phyloP scores from a whole-genome alignment of 305 asterid species.

The Fraxinus albicans region DNA sequence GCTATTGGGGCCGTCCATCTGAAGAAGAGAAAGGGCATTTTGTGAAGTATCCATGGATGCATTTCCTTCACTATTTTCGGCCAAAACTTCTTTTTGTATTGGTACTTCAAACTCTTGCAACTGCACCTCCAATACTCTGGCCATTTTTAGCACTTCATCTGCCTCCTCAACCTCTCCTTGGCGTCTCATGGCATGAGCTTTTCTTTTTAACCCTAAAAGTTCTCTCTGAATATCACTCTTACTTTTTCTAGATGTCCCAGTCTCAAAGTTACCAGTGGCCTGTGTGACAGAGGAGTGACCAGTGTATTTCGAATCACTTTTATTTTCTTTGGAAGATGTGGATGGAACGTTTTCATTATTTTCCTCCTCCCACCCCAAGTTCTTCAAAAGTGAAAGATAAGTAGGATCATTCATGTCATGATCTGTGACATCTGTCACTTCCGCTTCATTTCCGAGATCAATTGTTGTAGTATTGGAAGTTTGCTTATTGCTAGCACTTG shows the following conservation, averaged over 20 bases:
- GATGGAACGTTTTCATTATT: slow-evolving; percentile 31
- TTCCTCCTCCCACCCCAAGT: slow-evolving; percentile 89
- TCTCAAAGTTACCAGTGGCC: slow-evolving; percentile 23
- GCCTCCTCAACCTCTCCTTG: slow-evolving; percentile 81
- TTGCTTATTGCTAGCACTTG: slow-evolving; percentile 30
- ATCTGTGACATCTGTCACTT: slow-evolving; percentile 62
- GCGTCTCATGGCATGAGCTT: slow-evolving; percentile 75
- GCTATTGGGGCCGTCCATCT: slow-evolving; percentile 25
- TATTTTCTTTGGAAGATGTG: slow-evolving; percentile 27
- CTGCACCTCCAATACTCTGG: slow-evolving; percentile 58
- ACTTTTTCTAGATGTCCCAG: slow-evolving; percentile 47
- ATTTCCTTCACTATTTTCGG: slow-evolving; percentile 28
- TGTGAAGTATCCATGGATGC: slow-evolving; percentile 22
- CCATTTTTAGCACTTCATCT: slow-evolving; percentile 69
- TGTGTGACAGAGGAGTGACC: slow-evolving; percentile 30
- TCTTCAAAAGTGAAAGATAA: slow-evolving; percentile 75
- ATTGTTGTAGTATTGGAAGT: slow-evolving; percentile 1
- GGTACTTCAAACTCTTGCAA: slow-evolving; percentile 64
- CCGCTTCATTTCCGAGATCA: slow-evolving; percentile 39
- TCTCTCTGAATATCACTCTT: slow-evolving; percentile 85
- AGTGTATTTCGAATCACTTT: slow-evolving; percentile 16
- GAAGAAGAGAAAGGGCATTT: slow-evolving; percentile 27
- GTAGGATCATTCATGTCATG: slow-evolving; percentile 84
- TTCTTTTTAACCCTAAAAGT: slow-evolving; percentile 73
- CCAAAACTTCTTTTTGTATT: slow-evolving; percentile 26